phyloP scores from a whole-genome alignment of 2,329 filamentous ascomycete species.

The Ophiostoma novo-ulmi region DNA sequence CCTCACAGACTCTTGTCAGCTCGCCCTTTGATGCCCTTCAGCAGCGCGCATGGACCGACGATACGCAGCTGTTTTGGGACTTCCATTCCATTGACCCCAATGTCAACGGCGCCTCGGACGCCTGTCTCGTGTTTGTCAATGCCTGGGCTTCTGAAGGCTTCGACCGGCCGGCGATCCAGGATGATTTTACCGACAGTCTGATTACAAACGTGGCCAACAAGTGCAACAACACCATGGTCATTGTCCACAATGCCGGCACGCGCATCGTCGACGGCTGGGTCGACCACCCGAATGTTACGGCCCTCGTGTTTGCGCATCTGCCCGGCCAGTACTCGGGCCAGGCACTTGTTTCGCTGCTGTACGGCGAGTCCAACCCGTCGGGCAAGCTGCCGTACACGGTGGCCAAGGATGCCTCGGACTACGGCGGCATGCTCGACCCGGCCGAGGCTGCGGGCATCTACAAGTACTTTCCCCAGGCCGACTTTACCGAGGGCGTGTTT shows the following conservation, averaged over 20 bases:
- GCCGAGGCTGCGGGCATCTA: slow-evolving; percentile 33
- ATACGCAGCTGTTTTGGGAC: slow-evolving; percentile 56
- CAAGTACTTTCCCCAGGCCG: slow-evolving; percentile 33
- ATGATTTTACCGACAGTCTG: slow-evolving; percentile 58
- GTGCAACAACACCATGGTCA: slow-evolving; percentile 60
- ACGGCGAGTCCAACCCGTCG: slow-evolving; percentile 52
- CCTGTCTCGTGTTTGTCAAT: slow-evolving; percentile 64
- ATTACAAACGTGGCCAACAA: slow-evolving; percentile 52
- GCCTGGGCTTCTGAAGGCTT: slow-evolving; percentile 67
- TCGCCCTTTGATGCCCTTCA: slow-evolving; percentile 53
- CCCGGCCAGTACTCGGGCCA: slow-evolving; percentile 58
- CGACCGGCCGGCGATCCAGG: slow-evolving; percentile 56
- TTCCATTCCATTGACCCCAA: slow-evolving; percentile 44
- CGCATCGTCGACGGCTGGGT: slow-evolving; percentile 57
- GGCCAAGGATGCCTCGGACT: slow-evolving; percentile 49
- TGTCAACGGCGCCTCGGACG: slow-evolving; percentile 49
- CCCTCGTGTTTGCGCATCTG: slow-evolving; percentile 57
- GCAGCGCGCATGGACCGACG: slow-evolving; percentile 49
- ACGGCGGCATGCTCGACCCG: slow-evolving; percentile 30
- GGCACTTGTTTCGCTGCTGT: slow-evolving; percentile 51
- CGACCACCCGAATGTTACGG: slow-evolving; percentile 59
- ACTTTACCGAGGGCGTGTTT: slow-evolving; percentile 37
- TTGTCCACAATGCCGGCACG: slow-evolving; percentile 59
- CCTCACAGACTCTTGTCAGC: slow-evolving; percentile 40
- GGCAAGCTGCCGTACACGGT: slow-evolving; percentile 59